These are phyloP conservation scores for Psilocybe tampanensis DNA, from an alignment of 768 basidiomycete species.

Conservation along the genomic window DNA sequence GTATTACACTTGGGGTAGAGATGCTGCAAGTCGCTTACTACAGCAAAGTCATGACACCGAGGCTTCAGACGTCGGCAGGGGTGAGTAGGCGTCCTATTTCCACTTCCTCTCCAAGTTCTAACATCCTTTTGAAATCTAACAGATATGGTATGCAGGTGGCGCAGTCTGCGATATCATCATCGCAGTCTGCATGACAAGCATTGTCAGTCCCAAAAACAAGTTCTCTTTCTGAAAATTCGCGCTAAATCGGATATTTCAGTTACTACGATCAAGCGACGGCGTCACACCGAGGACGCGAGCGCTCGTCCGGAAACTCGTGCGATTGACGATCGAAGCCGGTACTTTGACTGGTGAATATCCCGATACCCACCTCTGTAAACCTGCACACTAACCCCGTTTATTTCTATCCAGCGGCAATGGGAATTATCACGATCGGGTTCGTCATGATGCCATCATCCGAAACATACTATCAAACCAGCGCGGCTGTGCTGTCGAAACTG, in stretches of 20 bases:
- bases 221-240: too few relatives aligned
- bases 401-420: neutral
- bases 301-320: slow-evolving; percentile 1
- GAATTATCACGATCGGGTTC: neutral
- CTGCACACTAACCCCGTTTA: neutral
- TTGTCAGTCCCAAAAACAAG: slow-evolving; percentile 4
- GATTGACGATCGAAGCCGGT: slow-evolving; percentile 12
- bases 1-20: neutral
- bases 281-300: neutral
- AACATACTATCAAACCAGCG: neutral
- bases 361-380: too few relatives aligned
- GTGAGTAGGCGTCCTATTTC: neutral
- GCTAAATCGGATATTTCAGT: too few relatives aligned
- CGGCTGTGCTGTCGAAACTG: neutral
- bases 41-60: neutral
- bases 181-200: neutral
- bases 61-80: neutral
- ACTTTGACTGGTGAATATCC: slow-evolving; percentile 8
- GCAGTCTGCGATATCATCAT: neutral
- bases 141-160: neutral
- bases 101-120: neutral
- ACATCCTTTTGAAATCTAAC: neutral
- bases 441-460: neutral
- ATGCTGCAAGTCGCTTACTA: slow-evolving; percentile 1
- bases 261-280: neutral